These are phyloP conservation scores for Nannochloris sp. DNA, from an alignment of 139 green algal genomes.

Conservation along the genomic window DNA sequence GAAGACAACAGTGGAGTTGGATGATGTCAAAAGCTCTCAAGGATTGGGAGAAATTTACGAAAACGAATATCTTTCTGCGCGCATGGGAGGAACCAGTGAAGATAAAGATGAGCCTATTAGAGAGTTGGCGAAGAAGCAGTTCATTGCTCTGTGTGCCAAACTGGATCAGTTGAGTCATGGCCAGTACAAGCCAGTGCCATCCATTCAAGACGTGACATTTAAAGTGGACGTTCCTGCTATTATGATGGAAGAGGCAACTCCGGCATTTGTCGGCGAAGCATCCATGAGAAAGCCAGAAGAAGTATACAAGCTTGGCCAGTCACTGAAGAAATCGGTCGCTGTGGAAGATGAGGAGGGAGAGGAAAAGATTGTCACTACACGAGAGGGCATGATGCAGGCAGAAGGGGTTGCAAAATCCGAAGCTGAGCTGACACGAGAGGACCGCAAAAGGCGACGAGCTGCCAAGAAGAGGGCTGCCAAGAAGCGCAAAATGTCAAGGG, in stretches of 20 bases:
- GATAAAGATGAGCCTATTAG: conserved; percentile 34
- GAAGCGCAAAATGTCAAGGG: conserved; percentile 28
- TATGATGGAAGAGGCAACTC: conserved; percentile 35
- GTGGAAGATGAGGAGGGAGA: conserved; percentile 3
- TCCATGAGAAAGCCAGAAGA: conserved; percentile 54
- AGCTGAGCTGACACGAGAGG: conserved; percentile 59
- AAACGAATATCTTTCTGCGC: conserved; percentile 50
- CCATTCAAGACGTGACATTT: conserved; percentile 73
- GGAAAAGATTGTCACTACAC: conserved; percentile 9
- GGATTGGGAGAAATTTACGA: conserved; percentile 77
- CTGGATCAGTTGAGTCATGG: conserved; percentile 88
- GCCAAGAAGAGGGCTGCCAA: conserved; percentile 56
- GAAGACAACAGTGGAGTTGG: conserved; percentile 51
- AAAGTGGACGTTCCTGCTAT: conserved; percentile 60
- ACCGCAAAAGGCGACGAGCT: conserved; percentile 52
- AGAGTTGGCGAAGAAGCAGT: conserved; percentile 47
- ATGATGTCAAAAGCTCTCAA: conserved; percentile 61
- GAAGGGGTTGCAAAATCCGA: conserved; percentile 37
- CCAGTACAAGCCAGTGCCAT: conserved; percentile 80
- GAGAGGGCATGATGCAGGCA: conserved; percentile 6
- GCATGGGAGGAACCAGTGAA: conserved; percentile 13
- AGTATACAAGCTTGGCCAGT: conserved; percentile 34
- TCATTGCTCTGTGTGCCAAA: conserved; percentile 66
- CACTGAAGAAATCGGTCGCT: neutral
- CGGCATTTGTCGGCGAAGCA: conserved; percentile 40